A percentile compares a stretch with the other conserved stretches of the same genome.
Conservation (phyloP, 768 basidiomycete species). For the Roridomyces roridus region DNA sequence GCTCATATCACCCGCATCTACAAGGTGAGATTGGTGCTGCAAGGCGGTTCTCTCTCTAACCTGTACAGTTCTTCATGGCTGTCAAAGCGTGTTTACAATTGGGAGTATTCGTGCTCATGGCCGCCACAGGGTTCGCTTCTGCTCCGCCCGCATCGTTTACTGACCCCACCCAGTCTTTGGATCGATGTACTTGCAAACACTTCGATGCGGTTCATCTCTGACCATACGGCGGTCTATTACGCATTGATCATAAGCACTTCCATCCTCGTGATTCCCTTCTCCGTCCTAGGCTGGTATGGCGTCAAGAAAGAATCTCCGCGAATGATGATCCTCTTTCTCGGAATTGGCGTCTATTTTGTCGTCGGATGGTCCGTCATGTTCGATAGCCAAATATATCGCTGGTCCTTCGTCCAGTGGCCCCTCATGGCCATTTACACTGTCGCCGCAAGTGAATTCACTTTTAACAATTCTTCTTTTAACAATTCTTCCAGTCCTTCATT, state of each 20-base stretch:
- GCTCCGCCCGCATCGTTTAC: neutral
- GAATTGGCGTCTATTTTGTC: conserved; percentile 43
- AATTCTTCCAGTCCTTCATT: conserved; percentile 51
- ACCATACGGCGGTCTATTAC: conserved; percentile 47
- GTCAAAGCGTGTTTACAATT: conserved; percentile 61
- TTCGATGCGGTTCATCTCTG: conserved; percentile 47
- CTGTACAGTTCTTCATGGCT: conserved; percentile 56
- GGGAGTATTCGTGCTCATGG: conserved; percentile 55
- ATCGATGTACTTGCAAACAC: conserved; percentile 58
- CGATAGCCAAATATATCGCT: conserved; percentile 50
- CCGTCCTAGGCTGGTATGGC: conserved; percentile 60
- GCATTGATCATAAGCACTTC: conserved; percentile 51
- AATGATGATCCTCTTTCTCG: conserved; percentile 51
- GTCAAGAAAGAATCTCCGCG: conserved; percentile 52
- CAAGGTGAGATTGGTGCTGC: conserved; percentile 41
- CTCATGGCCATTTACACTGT: conserved; percentile 54
- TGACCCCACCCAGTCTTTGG: conserved; percentile 48
- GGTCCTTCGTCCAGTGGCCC: conserved; percentile 55
- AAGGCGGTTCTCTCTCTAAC: neutral
- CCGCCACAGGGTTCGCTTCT: conserved; percentile 38
- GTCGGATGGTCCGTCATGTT: conserved; percentile 51
- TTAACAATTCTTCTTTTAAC: no score
- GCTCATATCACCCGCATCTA: conserved; percentile 55
- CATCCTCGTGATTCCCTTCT: conserved; percentile 56
- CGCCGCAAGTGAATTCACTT: no score